Conservation (phyloP, 768 basidiomycete species). For the button mushroom (Agaricus bisporus) region DNA sequence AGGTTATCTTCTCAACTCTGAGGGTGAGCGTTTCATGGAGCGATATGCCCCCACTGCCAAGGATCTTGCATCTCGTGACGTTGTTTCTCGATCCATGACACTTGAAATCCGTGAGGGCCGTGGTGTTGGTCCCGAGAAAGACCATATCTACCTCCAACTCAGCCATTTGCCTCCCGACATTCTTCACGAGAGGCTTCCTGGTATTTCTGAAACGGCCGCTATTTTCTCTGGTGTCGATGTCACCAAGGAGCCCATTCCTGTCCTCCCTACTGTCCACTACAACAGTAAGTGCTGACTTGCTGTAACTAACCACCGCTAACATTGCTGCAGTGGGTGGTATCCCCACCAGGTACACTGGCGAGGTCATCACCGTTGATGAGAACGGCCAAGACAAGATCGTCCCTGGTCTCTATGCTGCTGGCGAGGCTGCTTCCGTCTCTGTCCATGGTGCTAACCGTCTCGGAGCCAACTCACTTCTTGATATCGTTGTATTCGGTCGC, state of each 20-base stretch:
- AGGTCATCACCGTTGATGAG: constrained; percentile 84
- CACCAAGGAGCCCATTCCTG: constrained; percentile 98
- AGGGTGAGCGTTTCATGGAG: constrained; percentile 99
- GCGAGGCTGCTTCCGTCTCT: constrained; percentile 97
- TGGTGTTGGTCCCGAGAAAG: constrained; percentile 97
- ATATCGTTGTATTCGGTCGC: constrained; percentile 98
- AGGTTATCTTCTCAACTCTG: constrained; percentile 95
- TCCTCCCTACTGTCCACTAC: constrained; percentile 97
- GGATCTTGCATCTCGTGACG: constrained; percentile 98
- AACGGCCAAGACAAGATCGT: constrained; percentile 91
- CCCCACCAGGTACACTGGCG: constrained; percentile 97
- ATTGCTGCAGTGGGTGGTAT: constrained; percentile 87
- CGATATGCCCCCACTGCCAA: constrained; percentile 99
- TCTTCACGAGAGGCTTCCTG: constrained; percentile 93
- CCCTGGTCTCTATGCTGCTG: constrained; percentile 96
- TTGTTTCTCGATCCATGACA: constrained; percentile 99
- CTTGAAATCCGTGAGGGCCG: constrained; percentile 98
- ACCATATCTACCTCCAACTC: constrained; percentile 94
- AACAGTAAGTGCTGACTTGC: constrained; percentile 63
- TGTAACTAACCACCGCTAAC: background rate
- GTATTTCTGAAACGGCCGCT: constrained; percentile 98
- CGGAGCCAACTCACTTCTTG: constrained; percentile 97
- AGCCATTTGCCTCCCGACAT: constrained; percentile 95
- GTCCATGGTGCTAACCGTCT: constrained; percentile 99
- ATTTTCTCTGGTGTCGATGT: constrained; percentile 99